Conservation (phyloP, 1,139 yeast genomes). For the Zygosaccharomyces pseudobailii region DNA sequence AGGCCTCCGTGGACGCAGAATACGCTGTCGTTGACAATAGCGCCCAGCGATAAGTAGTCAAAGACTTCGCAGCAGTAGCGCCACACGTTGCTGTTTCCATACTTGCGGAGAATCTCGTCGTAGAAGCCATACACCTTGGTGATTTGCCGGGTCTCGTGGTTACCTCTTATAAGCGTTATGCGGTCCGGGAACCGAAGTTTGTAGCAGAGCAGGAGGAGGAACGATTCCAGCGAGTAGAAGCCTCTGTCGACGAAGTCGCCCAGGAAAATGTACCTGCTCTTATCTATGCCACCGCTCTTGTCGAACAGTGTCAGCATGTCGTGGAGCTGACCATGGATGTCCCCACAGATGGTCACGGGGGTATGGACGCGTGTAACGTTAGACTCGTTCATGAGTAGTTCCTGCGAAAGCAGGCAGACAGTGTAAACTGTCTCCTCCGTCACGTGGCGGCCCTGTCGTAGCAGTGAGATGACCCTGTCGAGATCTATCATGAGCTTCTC, state of each 20-base stretch:
- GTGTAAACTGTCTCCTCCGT: slow-evolving; percentile 77
- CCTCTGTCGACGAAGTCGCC: slow-evolving; percentile 95
- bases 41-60: slow-evolving; percentile 92
- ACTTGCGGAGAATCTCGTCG: slow-evolving; percentile 93
- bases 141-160: slow-evolving; percentile 95
- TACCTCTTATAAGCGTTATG: slow-evolving; percentile 89
- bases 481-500: slow-evolving; percentile 20
- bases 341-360: slow-evolving; percentile 98
- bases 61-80: slow-evolving; percentile 70
- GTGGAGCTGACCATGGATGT: slow-evolving; percentile 95
- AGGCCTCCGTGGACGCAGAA: slow-evolving; percentile 97
- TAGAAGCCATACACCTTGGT: slow-evolving; percentile 98
- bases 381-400: slow-evolving; percentile 82
- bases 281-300: slow-evolving; percentile 80
- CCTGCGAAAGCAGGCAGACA: slow-evolving; percentile 87
- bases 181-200: slow-evolving; percentile 92
- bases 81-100: slow-evolving; percentile 96
- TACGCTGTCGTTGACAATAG: slow-evolving; percentile 66
- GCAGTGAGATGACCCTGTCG: slow-evolving; percentile 47
- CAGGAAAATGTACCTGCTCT: slow-evolving; percentile 43
- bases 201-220: slow-evolving; percentile 69
- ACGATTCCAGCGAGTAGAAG: slow-evolving; percentile 88
- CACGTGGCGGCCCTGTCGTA: slow-evolving; percentile 75
- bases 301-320: slow-evolving; percentile 82
- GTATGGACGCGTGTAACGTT: slow-evolving; percentile 93